A percentile compares a stretch with the other conserved stretches of the same genome.
Conservation (phyloP, 345 rosid genomes). For the Gossypium longicalyx region DNA sequence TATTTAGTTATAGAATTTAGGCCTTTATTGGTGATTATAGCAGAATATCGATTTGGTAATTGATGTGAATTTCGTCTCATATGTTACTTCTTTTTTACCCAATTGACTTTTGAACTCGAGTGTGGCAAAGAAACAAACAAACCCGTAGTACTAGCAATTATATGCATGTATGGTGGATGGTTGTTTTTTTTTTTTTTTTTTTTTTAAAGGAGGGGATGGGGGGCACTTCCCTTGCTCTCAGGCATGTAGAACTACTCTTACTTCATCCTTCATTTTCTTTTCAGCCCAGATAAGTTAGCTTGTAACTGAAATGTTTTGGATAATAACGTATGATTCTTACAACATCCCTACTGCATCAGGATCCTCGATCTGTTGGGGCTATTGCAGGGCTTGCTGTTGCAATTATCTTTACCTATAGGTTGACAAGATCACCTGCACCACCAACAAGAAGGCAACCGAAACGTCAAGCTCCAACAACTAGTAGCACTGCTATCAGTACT, state of each 20-base stretch:
- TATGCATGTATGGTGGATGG: too few relatives aligned
- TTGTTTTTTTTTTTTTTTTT: too few relatives aligned
- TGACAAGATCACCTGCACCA: conserved; percentile 62
- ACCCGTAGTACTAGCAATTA: too few relatives aligned
- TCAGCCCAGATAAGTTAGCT: neutral
- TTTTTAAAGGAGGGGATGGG: too few relatives aligned
- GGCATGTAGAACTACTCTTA: neutral
- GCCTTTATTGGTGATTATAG: neutral
- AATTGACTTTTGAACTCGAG: too few relatives aligned
- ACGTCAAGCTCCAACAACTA: conserved; percentile 47
- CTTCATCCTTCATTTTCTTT: neutral
- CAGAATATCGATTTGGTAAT: neutral
- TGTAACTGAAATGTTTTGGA: neutral
- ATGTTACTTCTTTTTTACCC: too few relatives aligned
- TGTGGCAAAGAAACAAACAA: too few relatives aligned
- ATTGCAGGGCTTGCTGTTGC: conserved; percentile 95
- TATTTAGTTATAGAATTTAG: neutral
- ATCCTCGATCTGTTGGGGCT: conserved; percentile 85
- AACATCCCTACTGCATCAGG: conserved; percentile 36
- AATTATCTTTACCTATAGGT: conserved; percentile 74
- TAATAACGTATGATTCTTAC: conserved; percentile 16
- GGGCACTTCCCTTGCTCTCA: neutral
- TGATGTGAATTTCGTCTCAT: neutral
- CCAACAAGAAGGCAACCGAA: conserved; percentile 73
- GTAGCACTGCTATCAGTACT: conserved; percentile 40